Evolutionary conservation across 768 basidiomycete species (phyloP).

Genomic region (Psilocybe tampanensis): DNA sequence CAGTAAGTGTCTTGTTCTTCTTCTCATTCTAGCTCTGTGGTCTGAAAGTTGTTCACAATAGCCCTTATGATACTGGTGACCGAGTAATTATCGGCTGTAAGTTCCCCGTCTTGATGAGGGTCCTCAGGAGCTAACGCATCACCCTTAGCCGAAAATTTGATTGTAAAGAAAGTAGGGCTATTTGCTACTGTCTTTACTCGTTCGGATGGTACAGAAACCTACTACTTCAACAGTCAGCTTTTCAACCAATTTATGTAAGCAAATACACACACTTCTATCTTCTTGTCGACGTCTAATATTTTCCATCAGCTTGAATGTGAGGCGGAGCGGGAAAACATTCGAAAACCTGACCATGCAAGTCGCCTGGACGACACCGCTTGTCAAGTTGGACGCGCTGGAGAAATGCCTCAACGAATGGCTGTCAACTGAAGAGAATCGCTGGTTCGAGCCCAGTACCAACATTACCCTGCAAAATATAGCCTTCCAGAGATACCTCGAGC

Average conservation of each 20-base stretch:
- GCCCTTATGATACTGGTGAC: slow-evolving; percentile 83
- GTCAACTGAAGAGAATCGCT: slow-evolving; percentile 75
- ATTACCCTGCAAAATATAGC: slow-evolving; percentile 65
- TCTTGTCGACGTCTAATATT: slow-evolving; percentile 1
- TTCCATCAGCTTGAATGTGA: slow-evolving; percentile 60
- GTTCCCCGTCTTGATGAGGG: slow-evolving; percentile 15
- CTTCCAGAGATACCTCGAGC: slow-evolving; percentile 65
- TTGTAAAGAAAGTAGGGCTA: slow-evolving; percentile 80
- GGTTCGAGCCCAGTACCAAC: slow-evolving; percentile 72
- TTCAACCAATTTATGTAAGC: slow-evolving; percentile 75
- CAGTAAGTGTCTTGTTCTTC: slow-evolving; percentile 52
- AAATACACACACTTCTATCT: neutral
- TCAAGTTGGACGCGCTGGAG: slow-evolving; percentile 73
- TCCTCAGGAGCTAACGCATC: slow-evolving; percentile 1
- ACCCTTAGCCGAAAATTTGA: slow-evolving; percentile 58
- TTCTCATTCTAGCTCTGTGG: neutral
- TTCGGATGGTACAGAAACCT: slow-evolving; percentile 75
- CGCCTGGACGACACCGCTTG: slow-evolving; percentile 73
- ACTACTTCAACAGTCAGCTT: slow-evolving; percentile 80
- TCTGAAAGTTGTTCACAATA: slow-evolving; percentile 27
- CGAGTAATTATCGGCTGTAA: slow-evolving; percentile 72
- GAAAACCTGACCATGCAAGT: slow-evolving; percentile 72
- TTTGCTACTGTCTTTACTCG: slow-evolving; percentile 81
- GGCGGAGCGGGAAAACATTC: slow-evolving; percentile 75
- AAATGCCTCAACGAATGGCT: slow-evolving; percentile 74